A percentile compares a stretch with the other conserved stretches of the same genome.
Evolutionary conservation across 208 protist genomes (phyloP).

Genomic region (Acanthamoeba sp.): DNA sequence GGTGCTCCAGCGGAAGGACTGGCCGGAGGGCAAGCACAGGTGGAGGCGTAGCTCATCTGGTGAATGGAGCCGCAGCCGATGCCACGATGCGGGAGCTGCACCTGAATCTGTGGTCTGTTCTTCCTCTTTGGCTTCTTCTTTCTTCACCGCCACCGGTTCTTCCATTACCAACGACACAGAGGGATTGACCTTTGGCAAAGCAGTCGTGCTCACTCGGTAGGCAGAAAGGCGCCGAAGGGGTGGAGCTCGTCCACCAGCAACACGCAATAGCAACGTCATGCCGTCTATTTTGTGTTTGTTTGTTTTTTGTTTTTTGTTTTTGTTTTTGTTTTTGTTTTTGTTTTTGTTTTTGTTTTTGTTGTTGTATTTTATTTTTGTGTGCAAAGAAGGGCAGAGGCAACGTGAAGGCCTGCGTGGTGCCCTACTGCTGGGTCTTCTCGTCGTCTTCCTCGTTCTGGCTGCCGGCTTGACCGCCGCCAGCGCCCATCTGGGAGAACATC

Average conservation of each 20-base stretch:
- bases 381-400: background rate
- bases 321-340: too few relatives aligned
- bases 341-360: too few relatives aligned
- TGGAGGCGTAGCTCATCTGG: conserved; percentile 28
- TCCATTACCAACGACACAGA: too few relatives aligned
- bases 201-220: too few relatives aligned
- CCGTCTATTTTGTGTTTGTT: too few relatives aligned
- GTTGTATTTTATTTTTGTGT: too few relatives aligned
- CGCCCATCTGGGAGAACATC: conserved; percentile 58
- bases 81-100: background rate
- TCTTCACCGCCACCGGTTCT: too few relatives aligned
- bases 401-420: background rate
- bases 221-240: too few relatives aligned
- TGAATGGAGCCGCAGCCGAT: background rate
- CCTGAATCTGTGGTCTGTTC: background rate
- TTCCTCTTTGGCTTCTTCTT: background rate
- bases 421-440: background rate
- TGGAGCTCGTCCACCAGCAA: too few relatives aligned
- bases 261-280: too few relatives aligned
- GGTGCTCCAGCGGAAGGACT: conserved; percentile 58
- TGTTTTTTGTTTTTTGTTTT: too few relatives aligned
- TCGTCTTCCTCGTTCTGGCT: background rate
- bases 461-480: background rate
- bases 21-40: conserved; percentile 33
- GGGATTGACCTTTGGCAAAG: too few relatives aligned